These are phyloP conservation scores for Rubus parviflorus DNA, from an alignment of 306 rosid species.

Conservation along the genomic window DNA sequence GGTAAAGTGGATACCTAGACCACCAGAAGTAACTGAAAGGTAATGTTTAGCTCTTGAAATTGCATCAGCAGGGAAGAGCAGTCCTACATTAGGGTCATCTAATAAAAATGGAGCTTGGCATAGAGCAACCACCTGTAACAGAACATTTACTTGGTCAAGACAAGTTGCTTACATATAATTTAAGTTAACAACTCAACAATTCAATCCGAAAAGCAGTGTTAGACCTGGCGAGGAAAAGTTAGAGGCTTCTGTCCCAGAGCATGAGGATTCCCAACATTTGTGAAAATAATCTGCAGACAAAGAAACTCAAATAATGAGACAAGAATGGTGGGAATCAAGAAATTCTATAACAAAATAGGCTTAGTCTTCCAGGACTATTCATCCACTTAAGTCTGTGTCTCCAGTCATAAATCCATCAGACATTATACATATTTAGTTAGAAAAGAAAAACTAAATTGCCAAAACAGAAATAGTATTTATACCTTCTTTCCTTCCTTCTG, in stretches of 20 bases:
- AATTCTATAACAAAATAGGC: background rate
- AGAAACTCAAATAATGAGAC: conserved; percentile 20
- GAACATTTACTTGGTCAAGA: conserved; percentile 26
- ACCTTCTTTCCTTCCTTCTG: conserved; percentile 98
- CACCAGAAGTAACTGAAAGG: conserved; percentile 76
- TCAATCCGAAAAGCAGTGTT: conserved; percentile 17
- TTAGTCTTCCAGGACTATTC: background rate
- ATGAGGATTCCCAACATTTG: conserved; percentile 99
- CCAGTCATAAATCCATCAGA: background rate
- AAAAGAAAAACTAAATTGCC: conserved; percentile 18
- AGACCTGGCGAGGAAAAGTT: conserved; percentile 98
- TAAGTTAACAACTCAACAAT: background rate
- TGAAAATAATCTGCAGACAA: conserved; percentile 79
- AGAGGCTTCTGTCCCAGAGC: conserved; percentile 98
- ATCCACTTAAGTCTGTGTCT: background rate
- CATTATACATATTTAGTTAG: background rate
- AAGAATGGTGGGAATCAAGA: background rate
- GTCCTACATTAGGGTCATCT: conserved; percentile 90
- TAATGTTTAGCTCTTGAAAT: conserved; percentile 91
- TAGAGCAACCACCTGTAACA: conserved; percentile 86
- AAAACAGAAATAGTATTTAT: conserved; percentile 15
- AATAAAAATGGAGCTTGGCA: conserved; percentile 99
- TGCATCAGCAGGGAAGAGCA: conserved; percentile 97
- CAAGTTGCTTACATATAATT: conserved; percentile 14
- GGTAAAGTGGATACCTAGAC: conserved; percentile 68